Evolutionary conservation across 768 basidiomycete species (phyloP).

Genomic region (Calocybe gangraenosa): DNA sequence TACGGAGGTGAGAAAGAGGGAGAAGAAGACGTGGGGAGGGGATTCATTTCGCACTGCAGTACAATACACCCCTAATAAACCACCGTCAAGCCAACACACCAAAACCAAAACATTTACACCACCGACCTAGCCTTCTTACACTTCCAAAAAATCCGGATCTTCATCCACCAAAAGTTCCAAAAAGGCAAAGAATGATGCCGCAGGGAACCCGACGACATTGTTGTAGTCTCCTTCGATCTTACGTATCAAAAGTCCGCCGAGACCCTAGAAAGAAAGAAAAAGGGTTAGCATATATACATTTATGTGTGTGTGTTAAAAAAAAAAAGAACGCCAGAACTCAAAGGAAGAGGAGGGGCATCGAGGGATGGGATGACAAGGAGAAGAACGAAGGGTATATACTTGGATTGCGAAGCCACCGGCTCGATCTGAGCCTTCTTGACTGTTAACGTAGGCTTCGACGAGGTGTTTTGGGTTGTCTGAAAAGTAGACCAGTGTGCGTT

Average conservation of each 20-base stretch:
- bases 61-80: too few relatives aligned
- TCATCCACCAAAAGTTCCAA: constrained; percentile 69
- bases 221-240: constrained; percentile 88
- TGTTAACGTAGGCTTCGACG: constrained; percentile 77
- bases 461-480: constrained; percentile 54
- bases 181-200: constrained; percentile 76
- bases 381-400: constrained; percentile 38
- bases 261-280: constrained; percentile 66
- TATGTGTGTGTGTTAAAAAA: too few relatives aligned
- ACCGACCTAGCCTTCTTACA: constrained; percentile 23
- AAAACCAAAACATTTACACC: too few relatives aligned
- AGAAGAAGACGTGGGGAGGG: too few relatives aligned
- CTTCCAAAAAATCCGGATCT: constrained; percentile 66
- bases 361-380: neutral
- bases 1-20: too few relatives aligned
- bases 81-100: too few relatives aligned
- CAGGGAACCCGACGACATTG: constrained; percentile 93
- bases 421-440: constrained; percentile 79
- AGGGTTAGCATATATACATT: too few relatives aligned
- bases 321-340: too few relatives aligned
- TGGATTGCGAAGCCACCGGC: constrained; percentile 96
- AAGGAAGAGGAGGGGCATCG: too few relatives aligned
- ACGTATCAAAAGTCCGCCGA: constrained; percentile 76
- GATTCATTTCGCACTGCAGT: too few relatives aligned
- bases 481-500: constrained; percentile 78